Base-by-base conservation (phyloP, 257 asterid genomes). In the Nicotiana noctiflora region DNA sequence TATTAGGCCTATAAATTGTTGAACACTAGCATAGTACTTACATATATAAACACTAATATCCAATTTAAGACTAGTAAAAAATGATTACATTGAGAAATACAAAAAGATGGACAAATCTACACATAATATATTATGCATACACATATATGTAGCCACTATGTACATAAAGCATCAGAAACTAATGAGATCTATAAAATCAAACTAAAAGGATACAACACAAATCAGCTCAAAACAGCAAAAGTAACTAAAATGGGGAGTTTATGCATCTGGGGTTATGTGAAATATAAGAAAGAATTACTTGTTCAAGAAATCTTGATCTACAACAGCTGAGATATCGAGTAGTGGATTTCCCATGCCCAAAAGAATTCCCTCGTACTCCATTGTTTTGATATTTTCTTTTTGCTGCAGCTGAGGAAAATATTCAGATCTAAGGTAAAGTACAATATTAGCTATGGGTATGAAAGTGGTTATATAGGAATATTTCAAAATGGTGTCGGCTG, bases 291-390 rank as follows among this genome's bases (percentile, higher is more conserved):
- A 82, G 37, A 83, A 46, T 72, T 87, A 95, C 98, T 92, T 93
- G 94, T 92, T 90, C 66, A 94, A 81, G 86, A 96, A 90, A 21
- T 90, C 95, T 56, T 89, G 97, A 83, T 96, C 97, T n/a, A 96
- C 98, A 15, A 92, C 94, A 14, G 98, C 87, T 2, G 98, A 90
- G 49, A 93, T 89, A 46, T 94, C 98, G 83, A 92, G 72, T 3
- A 96, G 91, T 37, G 99, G 99, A 68, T 94, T 94, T 52, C 99
- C 99, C 97, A 96, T 94, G 82, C 99, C 98, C 59, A 96, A 84
- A 4, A 96, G 89, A 75, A 96, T 84, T 17, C 98, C 96, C 8
- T 94, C 90, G 82, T 34, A 57, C 82, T 52, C 97, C 98, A 93
- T 93, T 85, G 82, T 83, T 17, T 11, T 68, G 18, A 70, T 68